These are phyloP conservation scores for Claviceps fusiformis DNA, from an alignment of 2,329 filamentous ascomycete species.

Conservation along the genomic window DNA sequence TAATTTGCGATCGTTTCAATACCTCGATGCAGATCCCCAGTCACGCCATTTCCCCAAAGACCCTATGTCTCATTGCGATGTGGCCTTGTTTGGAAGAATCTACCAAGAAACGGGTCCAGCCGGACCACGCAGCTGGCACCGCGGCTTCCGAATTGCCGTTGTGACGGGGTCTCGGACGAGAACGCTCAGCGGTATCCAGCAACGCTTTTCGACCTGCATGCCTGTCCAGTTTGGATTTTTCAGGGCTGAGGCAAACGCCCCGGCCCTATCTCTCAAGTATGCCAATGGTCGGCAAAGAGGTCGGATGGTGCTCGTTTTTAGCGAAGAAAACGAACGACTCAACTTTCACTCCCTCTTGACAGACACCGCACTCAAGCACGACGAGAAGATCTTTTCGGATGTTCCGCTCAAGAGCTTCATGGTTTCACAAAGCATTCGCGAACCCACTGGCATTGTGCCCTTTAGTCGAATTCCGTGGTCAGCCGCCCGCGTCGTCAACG, in stretches of 20 bases:
- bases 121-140: conserved; percentile 58
- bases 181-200: conserved; percentile 62
- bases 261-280: conserved; percentile 58
- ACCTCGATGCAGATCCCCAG: conserved; percentile 60
- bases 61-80: conserved; percentile 53
- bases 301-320: conserved; percentile 65
- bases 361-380: conserved; percentile 52
- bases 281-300: conserved; percentile 52
- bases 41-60: conserved; percentile 64
- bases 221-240: conserved; percentile 70
- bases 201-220: conserved; percentile 48
- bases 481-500: conserved; percentile 57
- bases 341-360: conserved; percentile 60
- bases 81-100: conserved; percentile 62
- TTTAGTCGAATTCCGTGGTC: conserved; percentile 49
- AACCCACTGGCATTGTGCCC: conserved; percentile 33
- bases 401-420: conserved; percentile 51
- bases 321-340: conserved; percentile 55
- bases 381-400: conserved; percentile 60
- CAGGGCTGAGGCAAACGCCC: conserved; percentile 54
- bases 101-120: conserved; percentile 57
- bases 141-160: conserved; percentile 65
- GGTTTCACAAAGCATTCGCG: conserved; percentile 40
- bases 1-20: conserved; percentile 62
- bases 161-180: conserved; percentile 67